Base-by-base conservation (phyloP, 768 basidiomycete genomes). In the Gloeophyllum trabeum region DNA sequence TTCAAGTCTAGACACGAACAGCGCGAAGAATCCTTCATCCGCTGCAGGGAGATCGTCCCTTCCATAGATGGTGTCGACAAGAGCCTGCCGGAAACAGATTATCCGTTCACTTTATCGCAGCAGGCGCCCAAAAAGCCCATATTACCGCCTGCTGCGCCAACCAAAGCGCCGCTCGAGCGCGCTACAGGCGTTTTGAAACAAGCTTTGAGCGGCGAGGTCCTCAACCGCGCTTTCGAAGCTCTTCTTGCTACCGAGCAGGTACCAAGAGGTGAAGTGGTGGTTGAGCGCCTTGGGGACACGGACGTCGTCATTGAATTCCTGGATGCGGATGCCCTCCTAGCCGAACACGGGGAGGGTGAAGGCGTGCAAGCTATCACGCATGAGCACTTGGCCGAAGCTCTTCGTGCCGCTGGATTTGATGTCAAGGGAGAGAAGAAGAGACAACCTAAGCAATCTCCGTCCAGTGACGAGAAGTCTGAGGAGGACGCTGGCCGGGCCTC, bases 1-100 rank as follows among this genome's bases (percentile, higher is more conserved):
- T 98, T 99, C 67, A 83, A 75, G 59, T 84, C 86, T 43, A 75
- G 68, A 24, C 70, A 70, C 37, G 80, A 86, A 48, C 64, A 70
- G 28, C 70, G 69, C 39, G 76, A 78, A 40, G 83, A 88, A 50
- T 69, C 79, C 7, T 62, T 71, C 51, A 80, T 91, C 52, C 78
- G 77, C 43, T 92, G 89, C 60, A 79, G 89, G 37, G 78, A 89
- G 60, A 70, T 92, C 48, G 68, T 90, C 36, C 42, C 46, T 40
- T 39, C 53, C 14, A 44, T 48, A 12, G 56, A 48, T 24, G 36
- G 35, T 30, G 53, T 51, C 5, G 59, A 61, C 45, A 48, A 42
- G 35, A 30, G 50, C 14, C 61, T 74, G 19, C 71, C 72, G 13
- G 66, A 72, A 45, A 61, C 69, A 18, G 75, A 81, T 50, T 63